Conservation (phyloP, 768 basidiomycete genomes). For the Naganishia antarctica region DNA sequence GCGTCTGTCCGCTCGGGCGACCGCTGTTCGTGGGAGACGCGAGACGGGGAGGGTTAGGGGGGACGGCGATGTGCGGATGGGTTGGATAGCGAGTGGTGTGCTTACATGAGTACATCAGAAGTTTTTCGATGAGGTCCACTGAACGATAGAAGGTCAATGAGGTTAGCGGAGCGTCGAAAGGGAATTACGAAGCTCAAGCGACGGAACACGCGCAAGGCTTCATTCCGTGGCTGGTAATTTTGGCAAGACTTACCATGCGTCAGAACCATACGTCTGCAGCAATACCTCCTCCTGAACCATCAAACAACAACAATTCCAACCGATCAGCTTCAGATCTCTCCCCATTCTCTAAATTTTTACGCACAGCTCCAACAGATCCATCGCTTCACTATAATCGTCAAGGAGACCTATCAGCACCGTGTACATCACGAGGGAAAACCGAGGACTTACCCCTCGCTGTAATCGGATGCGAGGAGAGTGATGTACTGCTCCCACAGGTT, state of each 20-base stretch:
- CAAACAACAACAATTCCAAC: not conserved
- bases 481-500: slow-evolving; percentile 92
- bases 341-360: slow-evolving; percentile 3
- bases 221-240: no score
- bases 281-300: slow-evolving; percentile 66
- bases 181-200: not conserved
- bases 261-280: slow-evolving; percentile 93
- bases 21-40: no score
- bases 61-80: no score
- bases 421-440: not conserved
- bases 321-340: not conserved
- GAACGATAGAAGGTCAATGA: not conserved
- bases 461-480: slow-evolving; percentile 70
- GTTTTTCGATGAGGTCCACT: slow-evolving; percentile 94
- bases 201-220: not conserved
- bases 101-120: slow-evolving; percentile 79
- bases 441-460: slow-evolving; percentile 74
- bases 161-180: no score
- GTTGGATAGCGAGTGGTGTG: no score
- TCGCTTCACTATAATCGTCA: slow-evolving; percentile 62
- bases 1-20: slow-evolving; percentile 17
- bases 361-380: slow-evolving; percentile 73
- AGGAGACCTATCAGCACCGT: slow-evolving; percentile 20
- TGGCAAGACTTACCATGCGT: slow-evolving; percentile 59
- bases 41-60: no score